Evolutionary conservation across 2,329 filamentous ascomycete species (phyloP).

Genomic region (Trichoderma hamatum): DNA sequence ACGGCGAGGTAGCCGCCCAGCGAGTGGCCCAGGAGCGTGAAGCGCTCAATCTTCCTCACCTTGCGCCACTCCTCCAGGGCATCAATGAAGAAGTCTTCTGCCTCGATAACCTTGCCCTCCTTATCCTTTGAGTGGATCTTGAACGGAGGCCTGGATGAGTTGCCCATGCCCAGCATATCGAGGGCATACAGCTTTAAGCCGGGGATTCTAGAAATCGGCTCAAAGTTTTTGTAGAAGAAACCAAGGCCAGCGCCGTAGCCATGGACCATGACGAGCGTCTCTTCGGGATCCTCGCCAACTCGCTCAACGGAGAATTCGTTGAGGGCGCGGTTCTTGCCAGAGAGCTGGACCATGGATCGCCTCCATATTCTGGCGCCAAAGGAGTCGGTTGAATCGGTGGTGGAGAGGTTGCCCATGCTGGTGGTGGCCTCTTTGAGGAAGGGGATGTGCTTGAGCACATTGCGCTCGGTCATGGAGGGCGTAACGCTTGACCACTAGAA

Average conservation of each 20-base stretch:
- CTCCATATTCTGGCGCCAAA: conserved; percentile 83
- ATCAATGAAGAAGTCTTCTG: conserved; percentile 95
- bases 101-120: conserved; percentile 79
- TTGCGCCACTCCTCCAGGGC: conserved; percentile 95
- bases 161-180: conserved; percentile 95
- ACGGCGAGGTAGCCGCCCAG: conserved; percentile 94
- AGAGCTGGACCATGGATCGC: conserved; percentile 79
- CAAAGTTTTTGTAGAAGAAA: conserved; percentile 99
- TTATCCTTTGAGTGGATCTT: conserved; percentile 80
- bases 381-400: conserved; percentile 65
- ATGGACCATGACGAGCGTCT: conserved; percentile 93
- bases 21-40: conserved; percentile 91
- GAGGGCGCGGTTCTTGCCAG: conserved; percentile 81
- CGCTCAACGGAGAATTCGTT: conserved; percentile 94
- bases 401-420: conserved; percentile 55
- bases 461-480: conserved; percentile 81
- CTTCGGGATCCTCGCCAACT: conserved; percentile 73
- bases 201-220: conserved; percentile 73
- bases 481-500: conserved; percentile 81
- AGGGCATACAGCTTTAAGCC: conserved; percentile 92
- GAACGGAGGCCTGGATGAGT: conserved; percentile 82
- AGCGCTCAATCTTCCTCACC: conserved; percentile 84
- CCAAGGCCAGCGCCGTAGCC: conserved; percentile 95
- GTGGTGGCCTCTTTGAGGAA: conserved; percentile 77
- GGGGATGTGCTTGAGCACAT: conserved; percentile 83